Evolutionary conservation across 176 grass and related monocot species (phyloP).

Genomic region (Aegilops bicornis): DNA sequence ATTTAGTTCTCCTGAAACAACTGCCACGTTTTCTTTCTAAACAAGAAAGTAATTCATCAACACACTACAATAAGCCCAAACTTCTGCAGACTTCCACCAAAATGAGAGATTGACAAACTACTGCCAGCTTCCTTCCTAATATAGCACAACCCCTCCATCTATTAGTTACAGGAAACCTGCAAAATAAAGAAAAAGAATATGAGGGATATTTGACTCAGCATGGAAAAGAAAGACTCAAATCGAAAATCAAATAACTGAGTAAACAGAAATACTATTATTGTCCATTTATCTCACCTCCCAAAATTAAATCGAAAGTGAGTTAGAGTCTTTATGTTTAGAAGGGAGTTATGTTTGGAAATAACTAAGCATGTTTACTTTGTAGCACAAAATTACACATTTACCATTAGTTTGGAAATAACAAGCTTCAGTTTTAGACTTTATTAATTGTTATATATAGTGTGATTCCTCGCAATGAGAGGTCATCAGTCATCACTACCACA

Average conservation of each 20-base stretch:
- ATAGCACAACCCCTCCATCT: background rate
- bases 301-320: background rate
- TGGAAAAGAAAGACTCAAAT: too few relatives aligned
- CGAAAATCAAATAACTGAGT: too few relatives aligned
- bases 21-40: background rate
- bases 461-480: background rate
- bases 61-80: background rate
- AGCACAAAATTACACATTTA: background rate
- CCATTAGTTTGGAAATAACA: too few relatives aligned
- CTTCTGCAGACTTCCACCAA: background rate
- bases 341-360: too few relatives aligned
- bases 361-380: background rate
- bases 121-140: background rate
- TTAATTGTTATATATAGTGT: background rate
- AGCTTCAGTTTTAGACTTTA: background rate
- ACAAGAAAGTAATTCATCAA: background rate
- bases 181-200: background rate
- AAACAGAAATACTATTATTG: background rate
- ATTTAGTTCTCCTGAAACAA: background rate
- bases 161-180: background rate
- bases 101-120: background rate
- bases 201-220: background rate
- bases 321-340: too few relatives aligned
- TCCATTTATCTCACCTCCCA: background rate
- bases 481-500: background rate